phyloP scores from a whole-genome alignment of 2,329 filamentous ascomycete genomes.

The Colletotrichum costaricense region DNA sequence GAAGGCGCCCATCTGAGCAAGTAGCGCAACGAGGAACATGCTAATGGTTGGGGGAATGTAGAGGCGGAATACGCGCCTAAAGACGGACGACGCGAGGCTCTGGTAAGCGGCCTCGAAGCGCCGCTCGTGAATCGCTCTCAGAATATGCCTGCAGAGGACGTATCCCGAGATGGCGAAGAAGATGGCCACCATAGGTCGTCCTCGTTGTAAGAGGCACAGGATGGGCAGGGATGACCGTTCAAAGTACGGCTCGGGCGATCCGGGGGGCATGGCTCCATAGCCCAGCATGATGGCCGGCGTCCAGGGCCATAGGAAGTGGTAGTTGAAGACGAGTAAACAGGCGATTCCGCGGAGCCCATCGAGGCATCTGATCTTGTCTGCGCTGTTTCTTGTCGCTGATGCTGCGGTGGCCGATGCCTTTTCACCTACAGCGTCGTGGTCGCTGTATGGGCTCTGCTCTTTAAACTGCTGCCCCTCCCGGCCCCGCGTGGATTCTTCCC shows the following conservation, averaged over 20 bases:
- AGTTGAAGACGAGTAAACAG: conserved; percentile 55
- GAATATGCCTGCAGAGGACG: conserved; percentile 51
- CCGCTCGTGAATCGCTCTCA: conserved; percentile 49
- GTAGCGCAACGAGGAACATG: conserved; percentile 52
- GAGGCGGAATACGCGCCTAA: conserved; percentile 52
- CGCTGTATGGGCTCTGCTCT: conserved; percentile 13
- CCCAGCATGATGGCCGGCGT: conserved; percentile 53
- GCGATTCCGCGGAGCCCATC: conserved; percentile 55
- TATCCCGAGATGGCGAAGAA: conserved; percentile 58
- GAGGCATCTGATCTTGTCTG: conserved; percentile 51
- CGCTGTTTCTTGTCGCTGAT: conserved; percentile 16
- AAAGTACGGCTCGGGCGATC: conserved; percentile 47
- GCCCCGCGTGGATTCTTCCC: background rate
- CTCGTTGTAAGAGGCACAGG: conserved; percentile 52
- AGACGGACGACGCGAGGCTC: conserved; percentile 50
- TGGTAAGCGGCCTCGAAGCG: conserved; percentile 49
- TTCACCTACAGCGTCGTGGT: conserved; percentile 28
- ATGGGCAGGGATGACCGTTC: conserved; percentile 50
- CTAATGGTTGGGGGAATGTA: conserved; percentile 53
- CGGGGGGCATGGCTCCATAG: conserved; percentile 49
- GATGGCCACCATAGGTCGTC: conserved; percentile 54
- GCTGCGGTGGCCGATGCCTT: conserved; percentile 3
- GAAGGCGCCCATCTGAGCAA: conserved; percentile 52
- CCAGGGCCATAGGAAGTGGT: conserved; percentile 55
- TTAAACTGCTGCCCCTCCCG: background rate